Evolutionary conservation across 1,284 basidiomycete species (phyloP), one percentile per base, ranked within the genome.

Genomic region (Salmacisia buchloeana): DNA sequence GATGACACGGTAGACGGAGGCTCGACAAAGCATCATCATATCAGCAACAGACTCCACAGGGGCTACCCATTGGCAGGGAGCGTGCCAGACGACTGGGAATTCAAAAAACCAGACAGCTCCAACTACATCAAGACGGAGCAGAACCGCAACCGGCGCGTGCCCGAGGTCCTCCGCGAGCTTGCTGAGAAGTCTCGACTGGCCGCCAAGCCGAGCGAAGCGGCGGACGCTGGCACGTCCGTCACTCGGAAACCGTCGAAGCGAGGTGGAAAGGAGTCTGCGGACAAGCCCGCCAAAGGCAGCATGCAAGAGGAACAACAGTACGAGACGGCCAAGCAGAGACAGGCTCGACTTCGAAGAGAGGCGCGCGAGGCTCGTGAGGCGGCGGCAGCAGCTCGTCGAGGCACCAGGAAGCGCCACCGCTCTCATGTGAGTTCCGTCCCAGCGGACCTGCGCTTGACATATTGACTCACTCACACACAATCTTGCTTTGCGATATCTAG

Each of bases 351-450:
- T 12, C 63, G 64, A 15, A 61, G 69, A 29, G 72, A 75, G 52
- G 62, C 58, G 3, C 67, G 60, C n/a, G 63, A 57, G 29, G 65
- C 69, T 3, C 49, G 49, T 2, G 9, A 66, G 35, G 43, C 27
- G 31, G 25, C 15, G 34, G 38, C 38, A 13, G 9, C 31, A 27
- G 60, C 21, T 38, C n/a, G 27, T 57, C 18, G 21, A 34, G 33
- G n/a, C 43, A 25, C 31, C 58, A 49, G 49, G 29, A 21, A 27
- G 25, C 6, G 31, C 15, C 23, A 12, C 3, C 81, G 93, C 29
- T 83, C 84, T 34, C 84, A 82, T 66, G 81, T 82, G 63, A 75
- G 79, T 73, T 25, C 13, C 27, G 13, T 18, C 39, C 5, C 39
- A 43, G 18, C 15, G 9, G 35, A 38, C 7, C 35, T 38, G 35